Base-by-base conservation (phyloP, 176 grass and related monocot genomes). In the Aegilops umbellulata region DNA sequence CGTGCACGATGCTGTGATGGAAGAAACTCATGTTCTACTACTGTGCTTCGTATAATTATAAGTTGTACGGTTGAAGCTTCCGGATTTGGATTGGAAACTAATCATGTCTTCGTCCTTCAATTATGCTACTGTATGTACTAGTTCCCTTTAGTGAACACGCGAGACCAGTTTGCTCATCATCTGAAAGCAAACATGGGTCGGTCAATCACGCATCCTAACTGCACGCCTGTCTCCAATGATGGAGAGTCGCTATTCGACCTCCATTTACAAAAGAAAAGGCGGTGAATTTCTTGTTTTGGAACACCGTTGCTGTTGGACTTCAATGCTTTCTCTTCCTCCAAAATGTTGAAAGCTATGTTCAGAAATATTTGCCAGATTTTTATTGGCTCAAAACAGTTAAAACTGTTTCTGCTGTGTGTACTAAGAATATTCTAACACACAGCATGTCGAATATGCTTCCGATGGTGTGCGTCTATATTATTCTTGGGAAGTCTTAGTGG, bases 1-100 rank as follows among this genome's bases (percentile, higher is more conserved):
- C 80, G 66, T 83, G 84, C 84, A 90, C 80, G 80, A 12, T 80
- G 42, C 38, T 60, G 5, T 24, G 9, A 11, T 74, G 34, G 23
- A 22, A n/a, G 65, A 60, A 12, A 60, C 74, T 23, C 34, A 35
- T 24, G 8, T 35, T 58, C 35, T 47, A 25, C 34, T 46, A 24
- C 14, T 16, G 44, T 41, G 39, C 78, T 78, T 62, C 29, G 44
- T 10, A 39, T 41, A 5, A 35, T 34, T 46, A 34, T 47, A 25
- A 72, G 23, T 8, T 74, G 38, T 53, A 65, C 2, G 24, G 30
- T 30, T 80, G 9, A 65, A 74, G 6, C 76, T 71, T 82, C 78
- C 8, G 38, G 36, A 60, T 70, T 51, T 19, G 73, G 65, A 82
- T 26, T 39, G 67, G 76, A 74, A 66, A 22, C 19, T 17, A 41